phyloP scores from a whole-genome alignment of 805 yeast species.

The Candida ponderosae region DNA sequence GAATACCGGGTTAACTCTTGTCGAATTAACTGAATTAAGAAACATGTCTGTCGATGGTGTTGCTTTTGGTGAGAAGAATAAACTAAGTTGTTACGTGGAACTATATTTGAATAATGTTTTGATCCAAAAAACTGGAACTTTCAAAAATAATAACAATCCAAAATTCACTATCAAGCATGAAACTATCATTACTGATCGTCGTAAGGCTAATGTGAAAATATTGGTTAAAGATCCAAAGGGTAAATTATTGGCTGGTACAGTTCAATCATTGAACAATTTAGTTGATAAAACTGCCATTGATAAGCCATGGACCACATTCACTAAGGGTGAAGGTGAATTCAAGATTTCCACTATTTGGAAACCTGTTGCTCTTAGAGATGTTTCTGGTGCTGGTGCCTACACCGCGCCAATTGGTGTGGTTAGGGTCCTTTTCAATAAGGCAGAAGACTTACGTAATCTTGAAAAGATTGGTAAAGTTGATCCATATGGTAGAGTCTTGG shows the following conservation, averaged over 20 bases:
- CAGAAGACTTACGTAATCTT: conserved; percentile 70
- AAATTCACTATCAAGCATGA: conserved; percentile 57
- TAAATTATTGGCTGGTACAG: conserved; percentile 49
- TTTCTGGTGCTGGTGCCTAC: conserved; percentile 70
- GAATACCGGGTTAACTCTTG: conserved; percentile 83
- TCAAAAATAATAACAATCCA: conserved; percentile 59
- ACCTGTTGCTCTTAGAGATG: conserved; percentile 68
- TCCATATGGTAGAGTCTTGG: conserved; percentile 77
- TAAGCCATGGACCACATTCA: conserved; percentile 67
- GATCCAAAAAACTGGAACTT: conserved; percentile 47
- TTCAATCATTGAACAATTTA: conserved; percentile 53
- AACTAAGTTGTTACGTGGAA: conserved; percentile 62
- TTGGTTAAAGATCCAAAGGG: conserved; percentile 57
- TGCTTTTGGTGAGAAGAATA: conserved; percentile 28
- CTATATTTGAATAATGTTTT: conserved; percentile 56
- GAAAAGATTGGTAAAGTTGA: conserved; percentile 88
- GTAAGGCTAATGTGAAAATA: conserved; percentile 60
- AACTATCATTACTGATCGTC: conserved; percentile 63
- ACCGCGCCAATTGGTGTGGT: conserved; percentile 93
- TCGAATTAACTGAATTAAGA: conserved; percentile 61
- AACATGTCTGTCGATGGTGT: conserved; percentile 14
- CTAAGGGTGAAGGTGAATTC: conserved; percentile 64
- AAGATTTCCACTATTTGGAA: conserved; percentile 72
- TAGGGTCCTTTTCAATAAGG: conserved; percentile 63
- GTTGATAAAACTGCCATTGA: conserved; percentile 75